Evolutionary conservation across 1,284 basidiomycete species (phyloP).

Genomic region (Vanrija pseudolonga): DNA sequence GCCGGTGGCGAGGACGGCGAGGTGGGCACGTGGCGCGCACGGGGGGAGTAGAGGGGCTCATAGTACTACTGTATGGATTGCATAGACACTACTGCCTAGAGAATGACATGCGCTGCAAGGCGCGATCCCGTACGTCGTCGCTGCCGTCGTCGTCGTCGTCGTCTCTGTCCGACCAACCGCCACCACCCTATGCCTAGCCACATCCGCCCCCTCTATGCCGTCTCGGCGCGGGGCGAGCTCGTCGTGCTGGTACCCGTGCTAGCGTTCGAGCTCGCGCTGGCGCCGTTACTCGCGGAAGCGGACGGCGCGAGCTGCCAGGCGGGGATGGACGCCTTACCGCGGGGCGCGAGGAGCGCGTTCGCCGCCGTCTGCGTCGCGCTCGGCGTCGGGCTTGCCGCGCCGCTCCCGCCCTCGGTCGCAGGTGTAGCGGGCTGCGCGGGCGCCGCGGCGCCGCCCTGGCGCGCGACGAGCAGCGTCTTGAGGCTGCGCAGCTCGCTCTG

Average conservation of each 20-base stretch:
- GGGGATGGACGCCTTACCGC: constrained; percentile 66
- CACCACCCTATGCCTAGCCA: not conserved
- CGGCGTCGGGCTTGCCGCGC: constrained; percentile 2
- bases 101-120: too few relatives aligned
- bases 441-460: constrained; percentile 49
- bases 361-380: constrained; percentile 34
- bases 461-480: constrained; percentile 83
- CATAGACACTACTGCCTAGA: not conserved
- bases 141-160: not conserved
- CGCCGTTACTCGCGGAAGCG: constrained; percentile 5
- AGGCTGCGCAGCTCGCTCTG: constrained; percentile 94
- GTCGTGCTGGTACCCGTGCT: constrained; percentile 12
- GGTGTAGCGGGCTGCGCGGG: constrained; percentile 40
- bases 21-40: constrained; percentile 69
- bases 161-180: not conserved
- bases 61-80: not conserved
- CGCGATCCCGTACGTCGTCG: not conserved
- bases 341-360: constrained; percentile 39
- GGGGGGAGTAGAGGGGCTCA: constrained; percentile 32
- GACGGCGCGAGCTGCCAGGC: constrained; percentile 71
- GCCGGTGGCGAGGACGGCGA: constrained; percentile 77
- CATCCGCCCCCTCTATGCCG: not conserved
- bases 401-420: constrained; percentile 24
- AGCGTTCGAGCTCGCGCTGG: constrained; percentile 11
- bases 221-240: not conserved